Evolutionary conservation across 192 early-diverging fungal species (phyloP), one percentile per base, ranked within the genome.

Genomic region (Obelidium mucronatum): DNA sequence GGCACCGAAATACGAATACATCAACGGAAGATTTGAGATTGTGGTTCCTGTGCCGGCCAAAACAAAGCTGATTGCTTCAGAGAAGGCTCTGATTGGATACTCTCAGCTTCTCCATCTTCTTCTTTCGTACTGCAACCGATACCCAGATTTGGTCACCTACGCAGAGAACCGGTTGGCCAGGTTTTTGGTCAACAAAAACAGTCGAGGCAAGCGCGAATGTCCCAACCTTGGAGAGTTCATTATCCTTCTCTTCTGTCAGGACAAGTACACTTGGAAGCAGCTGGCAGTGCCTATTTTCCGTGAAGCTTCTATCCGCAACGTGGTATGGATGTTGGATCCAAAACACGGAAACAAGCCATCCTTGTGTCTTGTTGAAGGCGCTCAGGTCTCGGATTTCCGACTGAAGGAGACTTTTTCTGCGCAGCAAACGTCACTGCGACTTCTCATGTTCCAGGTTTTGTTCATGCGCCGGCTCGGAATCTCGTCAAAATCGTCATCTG

Each of bases 211-310:
- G 52, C 28, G 31, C 24, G 51, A 28, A 11, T 28, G 35, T 2
- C 66, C 75, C 15, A 69, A 78, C 34, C 34, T 78, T n/a, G 76
- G 76, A 36, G 76, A 78, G 35, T 75, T 74, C 36, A 33, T 78
- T 17, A 40, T 37, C 28, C 44, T 33, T n/a, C 40, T 78, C 28
- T 33, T 40, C n/a, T 33, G 68, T 11, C 31, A 30, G 24, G 24
- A 36, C n/a, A 33, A n/a, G 24, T 28, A 39, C 26, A 52, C 68
- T 2, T 78, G 76, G 76, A 15, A 4, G 19, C 35, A 54, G 13
- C 67, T 74, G 11, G 31, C 31, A 11, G 26, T 31, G 26, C 30
- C 33, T 6, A 31, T 61, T n/a, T 44, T 78, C 28, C 31, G 58
- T 33, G 76, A 78, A 74, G 2, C 36, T 36, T 37, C 22, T 22